Base-by-base conservation (phyloP, 2,329 filamentous ascomycete genomes). In the Juglanconis oblonga region DNA sequence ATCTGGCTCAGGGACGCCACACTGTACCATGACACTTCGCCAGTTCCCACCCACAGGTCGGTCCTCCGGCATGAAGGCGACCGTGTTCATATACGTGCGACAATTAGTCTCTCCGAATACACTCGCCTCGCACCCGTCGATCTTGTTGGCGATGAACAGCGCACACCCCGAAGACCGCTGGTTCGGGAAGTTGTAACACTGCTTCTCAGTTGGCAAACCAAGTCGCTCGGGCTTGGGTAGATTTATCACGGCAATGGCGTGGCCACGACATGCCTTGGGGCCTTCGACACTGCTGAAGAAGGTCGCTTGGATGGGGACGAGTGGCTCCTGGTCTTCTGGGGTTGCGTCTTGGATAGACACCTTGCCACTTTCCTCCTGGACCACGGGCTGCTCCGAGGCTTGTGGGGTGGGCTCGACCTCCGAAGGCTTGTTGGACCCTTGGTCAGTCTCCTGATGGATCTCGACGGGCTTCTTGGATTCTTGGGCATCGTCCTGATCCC, bases 241-340 rank as follows among this genome's bases (percentile, higher is more conserved):
- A 49, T 60, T 57, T 44, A 77, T 61, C 3, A 58, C 58, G 29
- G 70, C 58, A 10, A 74, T 62, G 9, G 67, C 64, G 33, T 55
- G 59, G 10, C 74, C 74, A 45, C 74, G 73, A 53, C 74, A 76
- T 44, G 67, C 58, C 42, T 72, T 73, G 3, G 73, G 71, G 0
- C 74, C 73, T 9, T 72, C 73, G 13, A 70, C 63, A 13, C 71
- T 69, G 35, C 69, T 70, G 66, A 72, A 76, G 54, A 84, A 75
- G 3, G 77, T 77, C 38, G 81, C 73, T 0, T 75, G 77, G 65
- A 82, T 81, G 35, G 77, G 76, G 24, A 84, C 72, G 31, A 75
- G 69, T 1, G 75, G 72, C 24, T 74, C 74, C 9, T 75, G 76
- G 52, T 76, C 75, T 51, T 76, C 76, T 54, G 78, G 38, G 5